Base-by-base conservation (phyloP, 2,329 filamentous ascomycete species). In the Nemania sp. region DNA sequence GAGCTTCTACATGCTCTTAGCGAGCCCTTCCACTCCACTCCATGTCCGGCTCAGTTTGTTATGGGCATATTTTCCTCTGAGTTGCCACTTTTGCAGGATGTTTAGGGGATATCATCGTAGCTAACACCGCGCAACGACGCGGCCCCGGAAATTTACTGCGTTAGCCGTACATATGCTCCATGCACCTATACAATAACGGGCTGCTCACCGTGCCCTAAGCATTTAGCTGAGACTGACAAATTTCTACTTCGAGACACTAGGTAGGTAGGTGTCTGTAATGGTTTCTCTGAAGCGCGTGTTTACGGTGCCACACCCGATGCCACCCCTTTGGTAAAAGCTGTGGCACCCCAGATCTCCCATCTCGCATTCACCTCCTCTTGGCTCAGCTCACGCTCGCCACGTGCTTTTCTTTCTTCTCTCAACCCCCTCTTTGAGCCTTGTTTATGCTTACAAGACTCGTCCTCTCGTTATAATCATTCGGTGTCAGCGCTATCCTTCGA, bases 331-430 rank as follows among this genome's bases (percentile, higher is more conserved):
- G 32, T n/a, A 5, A 46, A 37, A 17, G 45, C 3, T 15, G 45
- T 17, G 5, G 15, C 25, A 32, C 45, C 42, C 42, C 20, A 45
- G 42, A 34, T 15, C 45, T 17, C 20, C 29, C 3, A 39, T 39
- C 35, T 17, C 45, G 3, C 17, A 32, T 18, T 35, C 43, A 39
- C 39, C 54, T 50, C 47, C 47, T 32, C 46, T 52, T 50, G 20
- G n/a, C 18, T 58, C 55, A 58, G 48, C 48, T 52, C 34, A n/a
- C 52, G 48, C 48, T 48, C 48, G 40, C 48, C 55, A 58, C 55
- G 55, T 58, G 55, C 15, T 52, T 11, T 9, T 52, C 48, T 52
- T 53, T 20, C 48, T 46, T 53, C 55, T 15, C 21, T 37, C 21
- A 40, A 39, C 55, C 50, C 40, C 42, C 29, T 29, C 13, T 11